Evolutionary conservation across 2,329 filamentous ascomycete genomes (phyloP).

Genomic region (Aspergillus aculeatus): DNA sequence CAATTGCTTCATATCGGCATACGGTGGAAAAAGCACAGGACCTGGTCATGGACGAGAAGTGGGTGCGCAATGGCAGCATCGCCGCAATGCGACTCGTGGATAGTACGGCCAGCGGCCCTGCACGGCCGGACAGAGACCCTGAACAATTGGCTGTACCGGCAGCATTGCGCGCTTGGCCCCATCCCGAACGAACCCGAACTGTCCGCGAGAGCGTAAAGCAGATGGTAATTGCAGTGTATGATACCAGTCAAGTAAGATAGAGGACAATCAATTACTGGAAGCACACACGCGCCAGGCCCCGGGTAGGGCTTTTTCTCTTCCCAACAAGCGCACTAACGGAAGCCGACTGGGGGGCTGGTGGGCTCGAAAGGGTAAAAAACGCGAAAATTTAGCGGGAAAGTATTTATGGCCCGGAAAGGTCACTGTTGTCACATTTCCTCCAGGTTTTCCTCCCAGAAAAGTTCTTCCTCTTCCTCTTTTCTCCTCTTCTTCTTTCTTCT

Average conservation of each 20-base stretch:
- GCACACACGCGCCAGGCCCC: not conserved
- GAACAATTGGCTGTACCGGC: constrained; percentile 20
- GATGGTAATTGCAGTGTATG: constrained; percentile 15
- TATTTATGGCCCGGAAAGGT: constrained; percentile 36
- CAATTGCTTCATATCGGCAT: not conserved
- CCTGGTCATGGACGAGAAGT: not conserved
- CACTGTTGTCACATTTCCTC: constrained; percentile 30
- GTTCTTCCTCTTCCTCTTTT: constrained; percentile 27
- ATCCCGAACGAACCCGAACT: constrained; percentile 26
- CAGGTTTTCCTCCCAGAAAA: constrained; percentile 38
- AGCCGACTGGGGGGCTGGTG: constrained; percentile 30
- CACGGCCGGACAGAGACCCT: constrained; percentile 9
- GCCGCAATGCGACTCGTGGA: constrained; percentile 4
- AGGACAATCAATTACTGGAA: not conserved
- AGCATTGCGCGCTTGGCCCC: constrained; percentile 16
- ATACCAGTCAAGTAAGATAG: constrained; percentile 2
- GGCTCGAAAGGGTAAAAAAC: constrained; percentile 21
- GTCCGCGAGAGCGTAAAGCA: constrained; percentile 2
- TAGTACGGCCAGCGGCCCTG: constrained; percentile 19
- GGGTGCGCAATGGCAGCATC: constrained; percentile 1
- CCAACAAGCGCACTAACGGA: constrained; percentile 28
- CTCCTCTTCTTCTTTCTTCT: constrained; percentile 24
- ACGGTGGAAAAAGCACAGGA: not conserved
- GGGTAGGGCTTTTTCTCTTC: constrained; percentile 29
- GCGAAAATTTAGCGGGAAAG: constrained; percentile 41